A percentile compares a stretch with the other conserved stretches of the same genome.
Evolutionary conservation across 306 rosid species (phyloP).

Genomic region (Fragaria ananassa): DNA sequence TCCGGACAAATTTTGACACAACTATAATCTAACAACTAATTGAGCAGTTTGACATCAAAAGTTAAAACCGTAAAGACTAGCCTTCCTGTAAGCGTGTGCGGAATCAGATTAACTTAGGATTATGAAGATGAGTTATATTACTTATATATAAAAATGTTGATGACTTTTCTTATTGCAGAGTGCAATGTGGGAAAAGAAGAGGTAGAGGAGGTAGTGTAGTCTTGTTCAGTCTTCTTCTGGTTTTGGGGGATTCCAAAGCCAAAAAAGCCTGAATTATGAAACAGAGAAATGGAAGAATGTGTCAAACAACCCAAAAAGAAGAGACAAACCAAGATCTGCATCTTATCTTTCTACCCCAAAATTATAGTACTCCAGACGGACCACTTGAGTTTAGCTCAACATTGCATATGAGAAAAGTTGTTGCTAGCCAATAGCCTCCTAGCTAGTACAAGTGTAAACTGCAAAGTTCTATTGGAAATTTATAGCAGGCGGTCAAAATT

Average conservation of each 20-base stretch:
- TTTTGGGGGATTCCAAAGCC: slow-evolving; percentile 23
- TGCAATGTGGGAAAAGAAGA: not conserved
- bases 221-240: not conserved
- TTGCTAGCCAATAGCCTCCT: not conserved
- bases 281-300: slow-evolving; percentile 24
- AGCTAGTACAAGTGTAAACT: not conserved
- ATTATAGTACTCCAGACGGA: not conserved
- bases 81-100: too few relatives aligned
- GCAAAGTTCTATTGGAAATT: not conserved
- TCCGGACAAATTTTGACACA: too few relatives aligned
- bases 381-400: not conserved
- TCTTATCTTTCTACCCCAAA: slow-evolving; percentile 7
- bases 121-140: not conserved
- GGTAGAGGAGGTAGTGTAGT: not conserved
- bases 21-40: too few relatives aligned
- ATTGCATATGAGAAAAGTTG: not conserved
- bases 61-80: too few relatives aligned
- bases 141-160: not conserved
- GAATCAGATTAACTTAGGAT: too few relatives aligned
- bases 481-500: not conserved
- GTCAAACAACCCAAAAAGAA: slow-evolving; percentile 20
- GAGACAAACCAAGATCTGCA: slow-evolving; percentile 28
- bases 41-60: too few relatives aligned
- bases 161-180: not conserved
- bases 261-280: slow-evolving; percentile 4